These are phyloP conservation scores for Podaxis sp. DNA, from an alignment of 768 basidiomycete genomes.

Conservation along the genomic window DNA sequence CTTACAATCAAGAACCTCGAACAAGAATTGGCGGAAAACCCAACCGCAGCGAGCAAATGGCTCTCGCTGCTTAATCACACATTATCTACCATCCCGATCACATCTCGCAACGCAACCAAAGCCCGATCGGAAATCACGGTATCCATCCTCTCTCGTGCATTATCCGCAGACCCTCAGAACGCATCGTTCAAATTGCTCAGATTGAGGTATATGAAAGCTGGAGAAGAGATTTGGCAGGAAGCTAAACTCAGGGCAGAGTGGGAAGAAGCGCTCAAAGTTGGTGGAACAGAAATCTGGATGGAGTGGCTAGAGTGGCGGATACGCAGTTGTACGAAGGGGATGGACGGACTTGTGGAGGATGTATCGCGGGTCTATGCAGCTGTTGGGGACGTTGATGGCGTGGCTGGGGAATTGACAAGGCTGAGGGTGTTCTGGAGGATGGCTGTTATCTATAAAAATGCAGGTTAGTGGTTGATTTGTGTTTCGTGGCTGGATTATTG, in stretches of 20 bases:
- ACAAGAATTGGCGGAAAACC: constrained; percentile 43
- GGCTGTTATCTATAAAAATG: constrained; percentile 54
- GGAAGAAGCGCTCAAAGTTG: constrained; percentile 56
- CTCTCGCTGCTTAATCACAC: constrained; percentile 58
- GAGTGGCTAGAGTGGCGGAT: constrained; percentile 81
- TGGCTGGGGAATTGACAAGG: constrained; percentile 45
- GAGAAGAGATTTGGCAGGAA: constrained; percentile 67
- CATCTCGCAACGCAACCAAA: constrained; percentile 64
- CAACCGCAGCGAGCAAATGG: constrained; percentile 57
- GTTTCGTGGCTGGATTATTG: background rate
- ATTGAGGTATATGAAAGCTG: constrained; percentile 64
- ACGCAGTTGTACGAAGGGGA: constrained; percentile 37
- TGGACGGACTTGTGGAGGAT: constrained; percentile 52
- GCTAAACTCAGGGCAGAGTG: constrained; percentile 57
- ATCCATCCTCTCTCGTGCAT: constrained; percentile 62
- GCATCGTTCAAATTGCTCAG: constrained; percentile 43
- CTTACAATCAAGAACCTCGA: constrained; percentile 56
- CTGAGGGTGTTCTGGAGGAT: constrained; percentile 71
- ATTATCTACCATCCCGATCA: constrained; percentile 53
- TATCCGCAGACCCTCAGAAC: constrained; percentile 52
- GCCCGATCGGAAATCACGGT: constrained; percentile 68
- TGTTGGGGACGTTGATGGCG: constrained; percentile 27
- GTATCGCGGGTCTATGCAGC: constrained; percentile 41
- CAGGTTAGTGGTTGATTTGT: constrained; percentile 42
- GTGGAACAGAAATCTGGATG: constrained; percentile 61